Evolutionary conservation across 768 basidiomycete species (phyloP).

Genomic region (Collybiopsis confluens): DNA sequence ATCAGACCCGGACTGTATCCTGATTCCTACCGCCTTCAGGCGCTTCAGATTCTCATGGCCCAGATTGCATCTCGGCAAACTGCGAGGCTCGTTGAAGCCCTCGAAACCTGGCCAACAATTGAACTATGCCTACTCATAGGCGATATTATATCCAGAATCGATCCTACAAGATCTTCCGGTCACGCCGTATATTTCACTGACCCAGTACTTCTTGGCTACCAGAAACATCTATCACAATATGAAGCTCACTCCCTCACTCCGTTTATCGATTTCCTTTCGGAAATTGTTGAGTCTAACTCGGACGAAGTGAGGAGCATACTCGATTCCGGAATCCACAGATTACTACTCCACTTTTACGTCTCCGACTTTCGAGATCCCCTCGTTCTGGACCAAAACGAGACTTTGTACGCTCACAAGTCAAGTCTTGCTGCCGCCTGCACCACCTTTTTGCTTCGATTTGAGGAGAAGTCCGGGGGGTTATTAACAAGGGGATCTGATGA

Average conservation of each 20-base stretch:
- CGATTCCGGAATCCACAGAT: background rate
- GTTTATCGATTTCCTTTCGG: background rate
- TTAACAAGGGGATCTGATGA: background rate
- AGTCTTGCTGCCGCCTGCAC: background rate
- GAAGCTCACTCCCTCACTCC: constrained; percentile 1
- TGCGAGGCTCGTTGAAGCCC: background rate
- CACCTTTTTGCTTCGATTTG: background rate
- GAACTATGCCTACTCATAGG: background rate
- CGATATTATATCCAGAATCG: background rate
- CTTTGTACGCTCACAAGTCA: background rate
- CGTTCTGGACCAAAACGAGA: background rate
- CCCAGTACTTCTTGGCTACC: background rate
- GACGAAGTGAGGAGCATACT: background rate
- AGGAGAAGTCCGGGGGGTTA: no score
- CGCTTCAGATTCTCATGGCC: background rate
- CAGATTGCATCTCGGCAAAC: constrained; percentile 2
- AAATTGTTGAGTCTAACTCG: background rate
- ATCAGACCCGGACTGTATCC: background rate
- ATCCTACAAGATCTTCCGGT: background rate
- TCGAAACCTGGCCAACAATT: background rate
- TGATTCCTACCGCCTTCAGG: background rate
- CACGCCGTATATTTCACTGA: background rate
- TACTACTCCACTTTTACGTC: constrained; percentile 1
- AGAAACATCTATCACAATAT: background rate
- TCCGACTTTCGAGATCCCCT: background rate